Evolutionary conservation across 1,284 basidiomycete genomes (phyloP), one percentile per base, ranked within the genome.

Genomic region (Boletus semigastroideus): DNA sequence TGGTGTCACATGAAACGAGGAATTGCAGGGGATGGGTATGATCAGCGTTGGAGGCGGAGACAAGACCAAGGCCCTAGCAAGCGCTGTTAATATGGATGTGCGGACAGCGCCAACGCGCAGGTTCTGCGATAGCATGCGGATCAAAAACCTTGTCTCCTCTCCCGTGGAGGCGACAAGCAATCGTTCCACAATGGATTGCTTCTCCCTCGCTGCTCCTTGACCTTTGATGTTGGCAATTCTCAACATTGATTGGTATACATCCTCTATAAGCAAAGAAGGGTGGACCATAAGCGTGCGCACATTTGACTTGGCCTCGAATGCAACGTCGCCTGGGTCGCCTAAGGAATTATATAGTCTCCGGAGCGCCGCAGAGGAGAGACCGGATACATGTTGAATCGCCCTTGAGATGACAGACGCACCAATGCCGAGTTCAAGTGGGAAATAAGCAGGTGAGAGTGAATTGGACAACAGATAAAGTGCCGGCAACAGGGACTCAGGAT

Each of bases 381-480:
- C 93, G 3, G 91, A 94, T 19, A 93, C 83, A 55, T 91, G 83
- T 65, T 88, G 87, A 41, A 96, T 84, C 5, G 90, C 87, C 57
- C 85, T 88, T 7, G 85, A 86, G 51, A 96, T 81, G 50, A 91
- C 80, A 43, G 90, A 87, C 11, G 79, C 76, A 3, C 91, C 91
- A 31, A 93, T 74, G 25, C 89, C 90, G 22, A 93, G 78, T 65
- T 94, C 91, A 50, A 87, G 71, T 11, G 85, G 74, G 37, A 80
- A 74, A 71, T 92, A 93, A 1, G 87, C 79, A 16, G 94, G 92
- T 1, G 85, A 82, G 33, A 97, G 80, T 33, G 90, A 84, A 69
- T 95, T 97, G 25, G 91, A 92, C 37, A 95, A 76, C 25, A 97
- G 82, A 70, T 96, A 97, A n/a, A 96, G 75, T n/a, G 90, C 78